Base-by-base conservation (phyloP, 768 basidiomycete species). In the Royoungia palumana region DNA sequence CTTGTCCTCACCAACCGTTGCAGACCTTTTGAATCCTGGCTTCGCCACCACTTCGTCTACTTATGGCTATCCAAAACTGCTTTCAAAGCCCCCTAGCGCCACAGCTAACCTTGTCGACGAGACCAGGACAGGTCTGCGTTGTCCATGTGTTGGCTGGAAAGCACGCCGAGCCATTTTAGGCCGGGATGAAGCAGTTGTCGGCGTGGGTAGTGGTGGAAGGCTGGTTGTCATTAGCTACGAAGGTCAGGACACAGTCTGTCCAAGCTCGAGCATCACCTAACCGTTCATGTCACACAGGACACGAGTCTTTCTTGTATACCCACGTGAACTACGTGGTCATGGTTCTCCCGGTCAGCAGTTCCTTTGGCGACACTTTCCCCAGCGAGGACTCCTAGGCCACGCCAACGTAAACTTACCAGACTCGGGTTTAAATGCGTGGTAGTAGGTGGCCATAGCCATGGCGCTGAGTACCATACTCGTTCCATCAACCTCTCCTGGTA, bases 171-270 rank as follows among this genome's bases (percentile, higher is more conserved):
- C 96, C 58, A 80, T 92, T 12, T 78, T 98, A 2, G 95, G 93
- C 0, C 70, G 89, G 48, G 90, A 96, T 39, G 96, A 98, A 59
- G 94, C 93, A 4, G 84, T 97, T 20, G 94, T 94, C 58, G 74
- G 88, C 8, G 93, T 89, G 59, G 83, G 85, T 1, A 77, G 80
- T 0, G 89, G 94, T 16, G 91, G 89, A 5, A 72, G 93, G 50
- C 87, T 89, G 5, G 79, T 86, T 0, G 92, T 89, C 46, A 92
- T 84, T 62, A 94, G 94, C 1, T 92, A 94, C 60, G 96, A 98
- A 75, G 95, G 94, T 88, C 47, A 43, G 67, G 47, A 22, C 1
- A 5, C 24, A 1, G 22, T 19, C 17, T 22, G 6, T 24, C 20
- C n/a, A 4, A 14, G 4, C n/a, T 34, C 16, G 17, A 22, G 35